A percentile compares a stretch with the other conserved stretches of the same genome.
Evolutionary conservation across 192 early-diverging fungal genomes (phyloP).

Genomic region (Backusella tarrabulga): DNA sequence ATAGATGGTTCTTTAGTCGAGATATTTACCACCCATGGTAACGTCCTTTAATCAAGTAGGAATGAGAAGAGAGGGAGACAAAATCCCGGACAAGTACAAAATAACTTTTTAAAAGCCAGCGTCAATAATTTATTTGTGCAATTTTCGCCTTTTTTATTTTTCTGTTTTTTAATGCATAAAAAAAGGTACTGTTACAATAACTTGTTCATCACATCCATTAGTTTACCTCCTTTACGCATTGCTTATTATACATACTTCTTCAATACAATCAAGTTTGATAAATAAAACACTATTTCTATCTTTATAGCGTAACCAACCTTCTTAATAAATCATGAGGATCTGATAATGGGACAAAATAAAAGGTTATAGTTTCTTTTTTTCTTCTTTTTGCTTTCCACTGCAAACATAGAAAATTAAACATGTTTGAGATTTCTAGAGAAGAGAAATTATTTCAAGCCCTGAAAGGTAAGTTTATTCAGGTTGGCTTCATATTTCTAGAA

Average conservation of each 20-base stretch:
- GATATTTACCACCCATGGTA: conserved; percentile 97
- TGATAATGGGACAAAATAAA: too few species aligned
- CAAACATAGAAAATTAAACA: too few species aligned
- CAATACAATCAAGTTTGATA: conserved; percentile 10
- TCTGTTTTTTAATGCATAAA: not conserved
- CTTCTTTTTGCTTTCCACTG: too few species aligned
- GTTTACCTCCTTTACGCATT: conserved; percentile 11
- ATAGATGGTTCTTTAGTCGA: conserved; percentile 58
- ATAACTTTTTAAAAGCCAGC: not conserved
- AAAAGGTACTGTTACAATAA: not conserved
- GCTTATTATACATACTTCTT: conserved; percentile 16
- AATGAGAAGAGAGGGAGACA: not conserved
- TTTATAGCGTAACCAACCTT: too few species aligned
- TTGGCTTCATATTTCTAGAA: too few species aligned
- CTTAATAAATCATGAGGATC: too few species aligned
- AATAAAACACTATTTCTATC: too few species aligned
- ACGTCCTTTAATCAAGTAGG: conserved; percentile 96
- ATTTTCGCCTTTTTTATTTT: not conserved
- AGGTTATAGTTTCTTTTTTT: too few species aligned
- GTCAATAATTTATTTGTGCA: not conserved
- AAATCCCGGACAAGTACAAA: not conserved
- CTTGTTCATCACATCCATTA: not conserved
- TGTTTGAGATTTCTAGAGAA: too few species aligned
- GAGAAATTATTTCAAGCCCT: too few species aligned
- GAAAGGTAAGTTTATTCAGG: too few species aligned